Percentiles rank a stretch among this genome's conserved stretches.
Conservation (phyloP, 345 rosid genomes). For the Lagerstroemia speciosa region DNA sequence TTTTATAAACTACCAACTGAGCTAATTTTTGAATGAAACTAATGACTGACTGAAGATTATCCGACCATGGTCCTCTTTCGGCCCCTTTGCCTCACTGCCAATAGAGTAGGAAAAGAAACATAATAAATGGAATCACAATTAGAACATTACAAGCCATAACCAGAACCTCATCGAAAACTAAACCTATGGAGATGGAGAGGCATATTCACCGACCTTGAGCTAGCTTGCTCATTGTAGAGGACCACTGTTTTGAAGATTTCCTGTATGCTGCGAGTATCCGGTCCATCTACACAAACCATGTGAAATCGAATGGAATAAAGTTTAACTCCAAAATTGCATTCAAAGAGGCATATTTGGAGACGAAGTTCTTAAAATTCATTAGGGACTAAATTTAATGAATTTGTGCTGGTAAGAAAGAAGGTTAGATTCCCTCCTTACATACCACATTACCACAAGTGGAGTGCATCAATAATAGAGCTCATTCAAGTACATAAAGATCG, state of each 20-base stretch:
- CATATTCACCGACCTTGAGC: conserved; percentile 86
- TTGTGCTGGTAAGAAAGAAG: neutral
- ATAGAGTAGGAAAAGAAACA: conserved; percentile 10
- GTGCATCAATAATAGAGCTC: conserved; percentile 91
- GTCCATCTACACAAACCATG: conserved; percentile 57
- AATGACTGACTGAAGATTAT: conserved; percentile 13
- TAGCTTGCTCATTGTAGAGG: conserved; percentile 82
- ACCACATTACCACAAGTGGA: conserved; percentile 98
- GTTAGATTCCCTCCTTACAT: conserved; percentile 15
- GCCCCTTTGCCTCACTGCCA: conserved; percentile 81
- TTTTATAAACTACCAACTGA: neutral
- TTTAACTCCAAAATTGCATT: neutral
- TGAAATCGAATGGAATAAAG: conserved; percentile 1
- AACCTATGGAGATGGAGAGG: neutral
- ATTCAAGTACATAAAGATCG: conserved; percentile 87
- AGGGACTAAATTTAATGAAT: neutral
- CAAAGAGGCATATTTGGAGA: neutral
- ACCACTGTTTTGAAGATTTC: conserved; percentile 97
- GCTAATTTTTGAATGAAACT: neutral
- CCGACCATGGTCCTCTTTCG: conserved; percentile 95
- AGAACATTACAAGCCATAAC: neutral
- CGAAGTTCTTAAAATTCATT: neutral
- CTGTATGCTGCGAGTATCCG: conserved; percentile 61
- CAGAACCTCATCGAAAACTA: neutral
- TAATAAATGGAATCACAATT: neutral